These are phyloP conservation scores for Sporothrix dimorphospora DNA, from an alignment of 2,329 filamentous ascomycete species.

Conservation along the genomic window DNA sequence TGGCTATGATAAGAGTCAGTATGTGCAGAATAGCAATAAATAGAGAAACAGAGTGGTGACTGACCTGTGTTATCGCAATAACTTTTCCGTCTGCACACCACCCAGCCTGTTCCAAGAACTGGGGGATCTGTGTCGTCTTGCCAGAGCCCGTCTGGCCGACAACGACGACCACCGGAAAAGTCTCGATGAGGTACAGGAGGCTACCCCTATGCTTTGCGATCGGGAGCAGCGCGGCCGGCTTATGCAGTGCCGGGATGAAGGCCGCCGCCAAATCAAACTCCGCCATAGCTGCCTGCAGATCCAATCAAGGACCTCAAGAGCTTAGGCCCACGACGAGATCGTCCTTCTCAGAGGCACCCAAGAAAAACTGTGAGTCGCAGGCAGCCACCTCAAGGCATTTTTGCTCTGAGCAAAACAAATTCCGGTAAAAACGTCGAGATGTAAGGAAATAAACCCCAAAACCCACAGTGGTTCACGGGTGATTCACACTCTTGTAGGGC, in stretches of 20 bases:
- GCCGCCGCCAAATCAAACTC: slow-evolving; percentile 60
- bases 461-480: not conserved
- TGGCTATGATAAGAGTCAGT: slow-evolving; percentile 59
- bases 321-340: not conserved
- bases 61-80: slow-evolving; percentile 80
- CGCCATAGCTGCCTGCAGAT: slow-evolving; percentile 46
- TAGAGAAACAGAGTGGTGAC: not conserved
- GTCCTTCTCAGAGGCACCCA: not conserved
- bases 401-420: not conserved
- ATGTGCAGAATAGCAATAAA: not conserved
- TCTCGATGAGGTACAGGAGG: slow-evolving; percentile 85
- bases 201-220: slow-evolving; percentile 81
- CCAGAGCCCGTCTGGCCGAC: slow-evolving; percentile 93
- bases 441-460: not conserved
- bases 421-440: not conserved
- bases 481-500: not conserved
- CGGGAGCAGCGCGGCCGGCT: slow-evolving; percentile 79
- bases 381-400: slow-evolving; percentile 5
- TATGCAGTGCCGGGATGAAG: slow-evolving; percentile 83
- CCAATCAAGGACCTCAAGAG: too few species aligned
- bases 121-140: slow-evolving; percentile 94
- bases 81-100: slow-evolving; percentile 84
- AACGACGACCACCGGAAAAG: slow-evolving; percentile 80
- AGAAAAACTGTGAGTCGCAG: not conserved
- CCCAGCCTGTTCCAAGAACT: slow-evolving; percentile 84